Base-by-base conservation (phyloP, 768 basidiomycete species). In the Hericium erinaceus region DNA sequence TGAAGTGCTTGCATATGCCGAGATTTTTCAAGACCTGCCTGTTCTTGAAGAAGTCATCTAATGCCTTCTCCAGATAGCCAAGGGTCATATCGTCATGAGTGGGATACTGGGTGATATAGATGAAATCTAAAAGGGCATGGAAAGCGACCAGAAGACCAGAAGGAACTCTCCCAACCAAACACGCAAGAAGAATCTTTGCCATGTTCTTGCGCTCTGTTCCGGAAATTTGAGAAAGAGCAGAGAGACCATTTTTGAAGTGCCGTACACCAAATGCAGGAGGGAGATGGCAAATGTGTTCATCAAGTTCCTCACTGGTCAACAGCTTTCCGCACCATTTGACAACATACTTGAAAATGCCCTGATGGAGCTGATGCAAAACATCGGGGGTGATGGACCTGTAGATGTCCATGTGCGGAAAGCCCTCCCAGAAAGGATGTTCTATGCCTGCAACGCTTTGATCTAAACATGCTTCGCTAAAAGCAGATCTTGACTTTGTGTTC, bases 51-150 rank as follows among this genome's bases (percentile, higher is more conserved):
- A 69, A 67, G 2, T 39, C 48, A 2, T 33, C 20, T 2, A 65
- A 48, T 1, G 61, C 55, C 0, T 38, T 16, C 0, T 55, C 8
- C 39, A 71, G 48, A 1, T 40, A 11, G 0, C 7, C 1, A 8
- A 69, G 64, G 0, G 65, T 60, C 0, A 28, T 26, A 0, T 60
- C 51, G 0, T 61, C 62, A 41, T 65, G 64, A 6, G 37, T n/a
- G 0, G 58, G 55, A 11, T 53, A 57, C 26, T 67, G 66, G 1
- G 69, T 64, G 5, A 61, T 49, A 51, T 69, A 69, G 2, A 65
- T 61, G 50, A 71, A 71, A 22, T 22, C 22, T 22, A 22, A 22
- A 22, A 22, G 22, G 22, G 22, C 22, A 22, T 22, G 22, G 22
- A 22, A 22, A 22, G 22, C 22, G 2, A 22, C 22, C 22, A 22